Percentiles rank a stretch among this genome's conserved stretches.
These are phyloP conservation scores for Prorocentrum cordatum DNA, from an alignment of 169 alveolate genomes.

Conservation along the genomic window DNA sequence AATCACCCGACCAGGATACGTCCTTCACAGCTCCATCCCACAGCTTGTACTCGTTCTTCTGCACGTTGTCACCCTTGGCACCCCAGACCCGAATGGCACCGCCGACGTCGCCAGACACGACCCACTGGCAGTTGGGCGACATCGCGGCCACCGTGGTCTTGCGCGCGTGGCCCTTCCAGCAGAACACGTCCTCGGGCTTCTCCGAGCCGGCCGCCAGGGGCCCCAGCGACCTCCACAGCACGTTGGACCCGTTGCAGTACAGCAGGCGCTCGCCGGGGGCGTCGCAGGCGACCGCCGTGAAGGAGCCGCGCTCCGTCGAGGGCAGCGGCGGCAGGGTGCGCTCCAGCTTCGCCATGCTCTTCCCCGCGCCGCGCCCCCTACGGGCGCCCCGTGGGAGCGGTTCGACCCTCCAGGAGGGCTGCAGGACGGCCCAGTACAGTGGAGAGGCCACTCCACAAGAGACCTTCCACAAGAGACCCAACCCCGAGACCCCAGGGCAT, in stretches of 20 bases:
- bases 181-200: conserved; percentile 28
- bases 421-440: too few relatives aligned
- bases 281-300: conserved; percentile 15
- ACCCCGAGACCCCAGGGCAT: too few relatives aligned
- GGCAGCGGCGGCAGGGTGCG: conserved; percentile 30
- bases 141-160: conserved; percentile 25
- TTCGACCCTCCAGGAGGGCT: too few relatives aligned
- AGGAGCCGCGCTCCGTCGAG: conserved; percentile 16
- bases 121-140: conserved; percentile 55
- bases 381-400: too few relatives aligned
- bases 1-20: conserved; percentile 27
- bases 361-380: too few relatives aligned
- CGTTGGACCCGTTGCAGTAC: conserved; percentile 49
- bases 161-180: conserved; percentile 47
- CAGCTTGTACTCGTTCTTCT: conserved; percentile 42
- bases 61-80: conserved; percentile 53
- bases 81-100: conserved; percentile 37
- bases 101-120: conserved; percentile 24
- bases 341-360: neutral
- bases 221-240: conserved; percentile 15
- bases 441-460: too few relatives aligned
- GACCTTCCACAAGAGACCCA: too few relatives aligned
- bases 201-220: neutral
- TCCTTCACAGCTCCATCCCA: conserved; percentile 39
- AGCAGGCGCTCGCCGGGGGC: conserved; percentile 4